phyloP scores from a whole-genome alignment of 805 yeast species.

The Candida piceae region DNA sequence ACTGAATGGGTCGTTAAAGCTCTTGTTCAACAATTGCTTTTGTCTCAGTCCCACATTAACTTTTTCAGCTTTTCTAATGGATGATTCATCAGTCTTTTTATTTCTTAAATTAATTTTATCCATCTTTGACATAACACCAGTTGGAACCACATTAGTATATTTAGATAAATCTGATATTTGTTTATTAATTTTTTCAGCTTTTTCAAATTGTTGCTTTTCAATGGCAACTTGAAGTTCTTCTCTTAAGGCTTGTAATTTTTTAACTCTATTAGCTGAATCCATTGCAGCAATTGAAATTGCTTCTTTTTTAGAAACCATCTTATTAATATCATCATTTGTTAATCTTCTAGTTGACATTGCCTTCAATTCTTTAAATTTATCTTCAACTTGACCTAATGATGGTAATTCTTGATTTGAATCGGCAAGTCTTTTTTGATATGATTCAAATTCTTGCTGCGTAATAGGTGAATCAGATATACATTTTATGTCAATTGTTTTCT shows the following conservation, averaged over 20 bases:
- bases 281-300: constrained; percentile 46
- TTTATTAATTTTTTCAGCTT: constrained; percentile 41
- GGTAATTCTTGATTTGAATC: constrained; percentile 58
- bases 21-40: constrained; percentile 37
- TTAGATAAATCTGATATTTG: constrained; percentile 36
- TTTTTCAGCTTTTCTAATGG: constrained; percentile 75
- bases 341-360: constrained; percentile 61
- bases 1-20: constrained; percentile 68
- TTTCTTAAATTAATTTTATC: constrained; percentile 80
- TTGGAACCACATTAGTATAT: constrained; percentile 27
- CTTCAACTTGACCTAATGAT: constrained; percentile 55
- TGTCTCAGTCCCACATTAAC: constrained; percentile 53
- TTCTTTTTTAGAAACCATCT: constrained; percentile 70
- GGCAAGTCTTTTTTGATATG: constrained; percentile 57
- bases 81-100: constrained; percentile 71
- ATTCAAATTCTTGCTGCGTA: constrained; percentile 64
- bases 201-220: constrained; percentile 46
- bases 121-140: constrained; percentile 42
- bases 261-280: constrained; percentile 70
- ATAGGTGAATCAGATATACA: constrained; percentile 76
- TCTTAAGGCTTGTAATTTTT: constrained; percentile 63
- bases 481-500: constrained; percentile 70
- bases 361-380: constrained; percentile 58
- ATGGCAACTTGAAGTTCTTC: constrained; percentile 73
- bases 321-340: constrained; percentile 69